Base-by-base conservation (phyloP, 1,139 yeast genomes). In the Lodderomyces oxycetoniae region DNA sequence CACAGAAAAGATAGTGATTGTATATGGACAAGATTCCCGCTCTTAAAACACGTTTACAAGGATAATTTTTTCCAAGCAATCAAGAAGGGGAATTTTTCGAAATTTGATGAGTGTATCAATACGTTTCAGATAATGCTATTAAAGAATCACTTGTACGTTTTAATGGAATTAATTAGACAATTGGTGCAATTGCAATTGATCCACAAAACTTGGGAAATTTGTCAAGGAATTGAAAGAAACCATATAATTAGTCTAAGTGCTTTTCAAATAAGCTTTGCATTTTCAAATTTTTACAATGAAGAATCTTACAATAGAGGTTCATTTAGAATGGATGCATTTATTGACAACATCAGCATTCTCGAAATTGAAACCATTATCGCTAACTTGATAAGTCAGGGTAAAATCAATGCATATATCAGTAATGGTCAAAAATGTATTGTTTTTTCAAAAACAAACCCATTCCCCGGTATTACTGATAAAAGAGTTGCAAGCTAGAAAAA, bases 391-490 rank as follows among this genome's bases (percentile, higher is more conserved):
- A 64, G 70, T 33, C 59, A 57, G 28, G 85, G 86, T 8, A 61
- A 61, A 37, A 64, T 88, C 39, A 87, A 84, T 58, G 97, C 96
- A 1, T 89, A 88, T 55, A 60, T 89, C 16, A 83, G 95, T 5
- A 93, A 86, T 50, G 73, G 77, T 11, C 77, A 83, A 47, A 65
- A 76, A 35, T 82, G 85, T 39, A 63, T 88, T 19, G 96, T 89
- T 11, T 59, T 89, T 38, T 81, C 94, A 46, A 85, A 82, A 53
- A 73, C 68, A 17, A 74, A 74, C 20, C 80, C 96, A 3, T 89
- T 89, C 51, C 94, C 93, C 9, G 26, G 9, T 7, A 10, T 24
- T 24, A 14, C 14, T 7, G 26, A 12, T 6, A 24, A 24, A 24
- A 24, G 12, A 10, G n/a, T 6, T 6, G 6, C 6, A 10, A 24